phyloP scores from a whole-genome alignment of 192 early-diverging fungal species.

The Podila epicladia region DNA sequence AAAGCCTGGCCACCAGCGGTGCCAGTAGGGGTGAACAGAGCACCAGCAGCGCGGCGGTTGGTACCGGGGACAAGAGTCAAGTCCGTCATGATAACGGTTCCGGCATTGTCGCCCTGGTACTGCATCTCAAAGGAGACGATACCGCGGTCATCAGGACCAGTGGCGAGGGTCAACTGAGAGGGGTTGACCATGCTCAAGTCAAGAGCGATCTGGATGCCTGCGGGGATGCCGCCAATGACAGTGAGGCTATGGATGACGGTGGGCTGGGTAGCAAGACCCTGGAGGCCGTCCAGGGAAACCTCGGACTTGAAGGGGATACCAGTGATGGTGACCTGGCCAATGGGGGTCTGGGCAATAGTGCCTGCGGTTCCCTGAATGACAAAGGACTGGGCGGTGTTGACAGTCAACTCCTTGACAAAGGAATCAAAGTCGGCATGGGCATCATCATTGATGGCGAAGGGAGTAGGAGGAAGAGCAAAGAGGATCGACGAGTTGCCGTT shows the following conservation, averaged over 20 bases:
- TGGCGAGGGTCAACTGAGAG: constrained; percentile 53
- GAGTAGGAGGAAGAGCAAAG: constrained; percentile 42
- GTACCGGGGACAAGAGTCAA: constrained; percentile 57
- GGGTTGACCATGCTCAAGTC: constrained; percentile 58
- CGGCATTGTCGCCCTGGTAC: constrained; percentile 54
- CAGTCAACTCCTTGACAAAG: constrained; percentile 54
- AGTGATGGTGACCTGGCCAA: constrained; percentile 56
- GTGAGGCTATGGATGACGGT: constrained; percentile 62
- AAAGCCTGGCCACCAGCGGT: constrained; percentile 57
- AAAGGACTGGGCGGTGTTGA: constrained; percentile 42
- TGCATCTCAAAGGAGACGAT: constrained; percentile 60
- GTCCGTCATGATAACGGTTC: constrained; percentile 54
- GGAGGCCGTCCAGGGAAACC: constrained; percentile 58
- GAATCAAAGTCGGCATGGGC: constrained; percentile 54
- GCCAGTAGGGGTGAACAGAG: constrained; percentile 58
- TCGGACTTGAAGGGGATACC: constrained; percentile 58
- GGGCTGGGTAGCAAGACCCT: constrained; percentile 61
- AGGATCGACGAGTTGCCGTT: constrained; percentile 27
- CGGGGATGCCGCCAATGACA: constrained; percentile 59
- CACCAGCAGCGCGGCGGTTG: constrained; percentile 55
- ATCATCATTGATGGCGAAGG: constrained; percentile 47
- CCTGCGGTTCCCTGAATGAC: constrained; percentile 53
- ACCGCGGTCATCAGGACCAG: constrained; percentile 56
- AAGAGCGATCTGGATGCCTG: constrained; percentile 54
- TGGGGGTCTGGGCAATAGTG: constrained; percentile 55